Evolutionary conservation across 257 asterid genomes (phyloP).

Genomic region (Capsicum baccatum): DNA sequence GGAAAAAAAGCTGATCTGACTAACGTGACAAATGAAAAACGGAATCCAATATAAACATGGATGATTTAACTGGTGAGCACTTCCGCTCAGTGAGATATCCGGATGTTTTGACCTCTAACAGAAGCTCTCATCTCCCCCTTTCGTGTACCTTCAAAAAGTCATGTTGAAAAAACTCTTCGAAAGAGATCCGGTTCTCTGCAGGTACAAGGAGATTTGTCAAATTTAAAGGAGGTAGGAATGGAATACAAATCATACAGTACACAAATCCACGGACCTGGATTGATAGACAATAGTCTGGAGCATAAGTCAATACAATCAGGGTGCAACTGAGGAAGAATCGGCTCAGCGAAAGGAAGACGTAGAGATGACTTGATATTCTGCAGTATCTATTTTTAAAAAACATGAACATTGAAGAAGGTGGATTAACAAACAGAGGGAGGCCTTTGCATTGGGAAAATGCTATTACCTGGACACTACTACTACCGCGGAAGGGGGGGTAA

Average conservation of each 20-base stretch:
- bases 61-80: background rate
- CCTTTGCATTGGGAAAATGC: background rate
- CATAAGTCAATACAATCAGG: constrained; percentile 52
- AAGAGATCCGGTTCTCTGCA: constrained; percentile 58
- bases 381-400: constrained; percentile 45
- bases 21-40: background rate
- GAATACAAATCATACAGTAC: background rate
- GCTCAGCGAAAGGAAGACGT: constrained; percentile 47
- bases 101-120: background rate
- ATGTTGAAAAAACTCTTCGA: constrained; percentile 54
- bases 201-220: constrained; percentile 28
- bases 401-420: constrained; percentile 11
- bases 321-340: constrained; percentile 45
- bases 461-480: constrained; percentile 55
- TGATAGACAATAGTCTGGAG: constrained; percentile 49
- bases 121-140: constrained; percentile 16
- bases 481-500: constrained; percentile 58
- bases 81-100: background rate
- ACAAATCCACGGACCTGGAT: constrained; percentile 47
- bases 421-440: background rate
- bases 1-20: background rate
- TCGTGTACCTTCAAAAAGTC: constrained; percentile 34
- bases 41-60: background rate
- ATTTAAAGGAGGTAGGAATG: background rate
- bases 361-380: constrained; percentile 50